Base-by-base conservation (phyloP, 805 yeast genomes). In the Candida maesae region DNA sequence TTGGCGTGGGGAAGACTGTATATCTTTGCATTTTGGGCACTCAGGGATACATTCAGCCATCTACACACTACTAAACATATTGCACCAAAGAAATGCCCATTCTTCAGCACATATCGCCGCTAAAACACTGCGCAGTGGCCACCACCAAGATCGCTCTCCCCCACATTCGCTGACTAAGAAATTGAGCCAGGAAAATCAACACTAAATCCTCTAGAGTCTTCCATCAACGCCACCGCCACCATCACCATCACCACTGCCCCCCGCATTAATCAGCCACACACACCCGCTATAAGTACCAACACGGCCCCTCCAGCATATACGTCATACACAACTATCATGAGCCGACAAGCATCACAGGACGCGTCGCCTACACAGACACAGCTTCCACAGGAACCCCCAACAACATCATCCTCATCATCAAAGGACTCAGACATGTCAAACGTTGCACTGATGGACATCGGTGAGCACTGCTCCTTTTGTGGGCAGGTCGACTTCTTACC, bases 401-500 rank as follows among this genome's bases (percentile, higher is more conserved):
- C 24, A 10, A n/a, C n/a, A n/a, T n/a, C n/a, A n/a, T n/a, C n/a
- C n/a, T n/a, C n/a, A n/a, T n/a, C n/a, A n/a, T 5, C 31, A 6
- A 18, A 28, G 18, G 18, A n/a, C 31, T 6, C 18, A 6, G 36
- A 31, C 36, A 50, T 53, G 56, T 52, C 59, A 6, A 53, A 49
- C 36, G 55, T 57, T 13, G 59, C 50, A 19, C 38, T 57, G 13
- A 55, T 57, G 59, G 60, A 57, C 33, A 55, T 57, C 13, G 61
- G 61, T 9, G 57, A 56, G 34, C 60, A 56, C 38, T 57, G 61
- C 35, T 44, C 58, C 3, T 53, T 48, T 35, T 57, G 61, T 45
- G 60, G 60, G 3, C 60, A 56, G 35, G 42, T 56, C 2, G 61
- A 57, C 33, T 57, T 56, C 41, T 41, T 57, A 15, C 61, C 61